Evolutionary conservation across 2,329 filamentous ascomycete genomes (phyloP).

Genomic region (Myriosclerotinia duriaeana): DNA sequence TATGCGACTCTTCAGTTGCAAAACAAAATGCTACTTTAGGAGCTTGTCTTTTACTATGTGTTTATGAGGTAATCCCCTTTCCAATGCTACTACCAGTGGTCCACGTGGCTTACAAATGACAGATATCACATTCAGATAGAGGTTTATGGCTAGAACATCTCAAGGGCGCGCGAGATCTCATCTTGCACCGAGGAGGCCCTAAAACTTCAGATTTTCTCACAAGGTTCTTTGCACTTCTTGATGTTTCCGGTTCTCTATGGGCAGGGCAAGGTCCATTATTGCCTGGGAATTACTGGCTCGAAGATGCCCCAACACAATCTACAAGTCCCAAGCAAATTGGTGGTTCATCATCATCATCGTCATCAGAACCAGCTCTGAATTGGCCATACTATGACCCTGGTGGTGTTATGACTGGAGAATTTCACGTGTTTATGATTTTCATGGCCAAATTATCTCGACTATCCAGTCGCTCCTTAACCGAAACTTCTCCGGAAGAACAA

Average conservation of each 20-base stretch:
- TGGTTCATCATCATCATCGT: neutral
- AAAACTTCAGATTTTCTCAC: constrained; percentile 36
- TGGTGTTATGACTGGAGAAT: constrained; percentile 34
- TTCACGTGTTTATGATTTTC: constrained; percentile 38
- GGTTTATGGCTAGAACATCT: constrained; percentile 38
- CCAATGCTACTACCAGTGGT: neutral
- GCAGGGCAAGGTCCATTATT: constrained; percentile 36
- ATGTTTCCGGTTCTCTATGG: constrained; percentile 37
- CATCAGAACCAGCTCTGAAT: constrained; percentile 16
- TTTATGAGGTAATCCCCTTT: constrained; percentile 36
- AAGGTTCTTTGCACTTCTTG: constrained; percentile 38
- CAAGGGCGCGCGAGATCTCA: constrained; percentile 38
- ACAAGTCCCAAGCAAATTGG: constrained; percentile 11
- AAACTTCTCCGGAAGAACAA: constrained; percentile 27
- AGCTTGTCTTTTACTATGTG: constrained; percentile 38
- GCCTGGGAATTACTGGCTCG: constrained; percentile 39
- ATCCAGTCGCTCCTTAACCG: constrained; percentile 35
- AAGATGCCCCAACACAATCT: constrained; percentile 23
- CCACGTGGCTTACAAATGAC: constrained; percentile 18
- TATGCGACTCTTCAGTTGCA: constrained; percentile 35
- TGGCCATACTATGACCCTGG: constrained; percentile 40
- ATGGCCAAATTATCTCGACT: constrained; percentile 38
- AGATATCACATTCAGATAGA: constrained; percentile 38
- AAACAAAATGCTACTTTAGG: constrained; percentile 36
- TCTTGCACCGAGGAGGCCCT: constrained; percentile 37